Evolutionary conservation across 2,329 filamentous ascomycete genomes (phyloP), one percentile per base, ranked within the genome.

Genomic region (Fusarium marasasianum): DNA sequence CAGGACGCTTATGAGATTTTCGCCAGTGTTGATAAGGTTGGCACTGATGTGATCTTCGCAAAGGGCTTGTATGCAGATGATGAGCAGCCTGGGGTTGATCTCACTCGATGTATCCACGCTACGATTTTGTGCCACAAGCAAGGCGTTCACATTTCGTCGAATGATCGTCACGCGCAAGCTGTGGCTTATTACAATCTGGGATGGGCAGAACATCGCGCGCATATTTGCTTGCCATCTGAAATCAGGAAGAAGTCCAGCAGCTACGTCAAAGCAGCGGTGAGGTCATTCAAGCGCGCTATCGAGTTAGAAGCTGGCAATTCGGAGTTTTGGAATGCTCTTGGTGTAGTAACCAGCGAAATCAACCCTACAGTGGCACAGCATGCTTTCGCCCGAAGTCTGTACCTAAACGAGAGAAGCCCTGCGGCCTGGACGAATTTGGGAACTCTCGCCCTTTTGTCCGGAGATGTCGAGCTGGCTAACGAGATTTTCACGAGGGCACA

Each of bases 171-270:
- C 80, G 95, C 96, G 8, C 95, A 97, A 82, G 94, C 96, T 3
- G 94, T 98, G n/a, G 94, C 95, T 1, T 96, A 96, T 88, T 99
- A 98, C 83, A 99, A 99, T 78, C 86, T 99, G 24, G 96, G 96
- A 47, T 98, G 95, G 94, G 93, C 94, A 3, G 96, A 99, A 81
- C 91, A 96, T 80, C 90, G 92, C 50, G 93, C 95, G 2, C 94
- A 97, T 79, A 84, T 87, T 17, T 94, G 91, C 78, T 85, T 94
- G 26, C 88, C 87, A 41, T 80, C 81, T 3, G 79, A 82, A 7
- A 78, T 87, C 53, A 85, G 84, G 41, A 91, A 90, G 78, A 92
- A 88, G 77, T 86, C 87, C 24, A 88, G 90, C 79, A 88, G 88
- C 75, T 95, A 94, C 75, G 86, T 96, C 53, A 95, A 93, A 81